phyloP scores from a whole-genome alignment of 2,329 filamentous ascomycete genomes.

The Aspergillus ibericus region DNA sequence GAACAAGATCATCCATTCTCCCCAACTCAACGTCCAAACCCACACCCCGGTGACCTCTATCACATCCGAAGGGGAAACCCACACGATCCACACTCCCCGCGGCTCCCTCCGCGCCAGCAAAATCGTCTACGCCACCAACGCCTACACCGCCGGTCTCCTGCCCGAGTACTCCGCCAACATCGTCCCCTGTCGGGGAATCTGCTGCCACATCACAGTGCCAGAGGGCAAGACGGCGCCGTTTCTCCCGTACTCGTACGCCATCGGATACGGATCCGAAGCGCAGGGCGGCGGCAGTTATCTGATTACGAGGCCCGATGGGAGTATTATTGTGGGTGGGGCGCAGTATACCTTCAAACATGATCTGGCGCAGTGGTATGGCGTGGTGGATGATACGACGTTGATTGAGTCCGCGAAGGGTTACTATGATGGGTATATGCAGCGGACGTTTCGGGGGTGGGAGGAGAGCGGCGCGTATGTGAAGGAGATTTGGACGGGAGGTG shows the following conservation, averaged over 20 bases:
- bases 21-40: slow-evolving; percentile 55
- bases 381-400: slow-evolving; percentile 52
- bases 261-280: slow-evolving; percentile 57
- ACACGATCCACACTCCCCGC: slow-evolving; percentile 57
- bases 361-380: slow-evolving; percentile 46
- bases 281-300: slow-evolving; percentile 56
- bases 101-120: slow-evolving; percentile 63
- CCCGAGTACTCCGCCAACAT: slow-evolving; percentile 70
- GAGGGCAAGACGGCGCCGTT: slow-evolving; percentile 29
- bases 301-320: slow-evolving; percentile 56
- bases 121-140: slow-evolving; percentile 81
- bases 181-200: slow-evolving; percentile 69
- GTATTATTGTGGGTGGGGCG: slow-evolving; percentile 64
- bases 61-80: slow-evolving; percentile 38
- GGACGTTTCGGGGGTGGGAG: slow-evolving; percentile 40
- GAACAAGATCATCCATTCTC: slow-evolving; percentile 53
- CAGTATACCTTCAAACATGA: slow-evolving; percentile 45
- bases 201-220: slow-evolving; percentile 36
- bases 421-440: slow-evolving; percentile 42
- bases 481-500: slow-evolving; percentile 40
- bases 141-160: slow-evolving; percentile 74
- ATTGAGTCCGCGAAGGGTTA: slow-evolving; percentile 47
- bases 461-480: slow-evolving; percentile 33
- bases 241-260: slow-evolving; percentile 55
- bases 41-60: slow-evolving; percentile 47